Base-by-base conservation (phyloP, 2,329 filamentous ascomycete genomes). In the Aureobasidium musti region DNA sequence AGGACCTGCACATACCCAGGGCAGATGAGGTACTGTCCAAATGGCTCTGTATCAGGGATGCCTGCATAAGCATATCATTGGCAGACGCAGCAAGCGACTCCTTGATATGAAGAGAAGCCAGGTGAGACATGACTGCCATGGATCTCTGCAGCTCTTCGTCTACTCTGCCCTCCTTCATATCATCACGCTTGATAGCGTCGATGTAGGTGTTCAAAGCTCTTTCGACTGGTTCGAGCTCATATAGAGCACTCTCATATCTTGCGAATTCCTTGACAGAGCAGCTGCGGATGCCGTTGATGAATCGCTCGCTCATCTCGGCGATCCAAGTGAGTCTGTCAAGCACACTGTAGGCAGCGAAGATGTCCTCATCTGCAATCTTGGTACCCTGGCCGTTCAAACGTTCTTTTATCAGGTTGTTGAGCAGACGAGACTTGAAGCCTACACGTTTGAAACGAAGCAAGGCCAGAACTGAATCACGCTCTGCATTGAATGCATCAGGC, bases 171-270 rank as follows among this genome's bases (percentile, higher is more conserved):
- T 94, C 90, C 77, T 92, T 92, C 57, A 98, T 80, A 66, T 97
- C 92, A 71, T 96, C 92, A 63, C 87, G 88, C 70, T 92, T 89
- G 65, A 97, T 77, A 6, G 87, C 87, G 70, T 97, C 93, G 66
- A 98, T 91, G 87, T 92, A 97, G 65, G 85, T 86, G 74, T 97
- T 97, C 59, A 98, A 79, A 0, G 91, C 91, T 67, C 92, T 86
- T 79, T 99, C 95, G 13, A 98, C 91, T 0, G 93, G 92, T 75
- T 97, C 91, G 60, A 98, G 82, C 77, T 98, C 95, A 72, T 92
- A 91, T 67, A 95, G 79, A 2, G 92, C 91, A 49, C 89, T 88
- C 72, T 92, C 89, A 71, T 92, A 95, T 70, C 83, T 87, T 53
- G 85, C 84, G 76, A 98, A 98, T 67, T 91, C 86, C 56, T 91